Base-by-base conservation (phyloP, 1,284 basidiomycete species). In the Polyporus tsugae region DNA sequence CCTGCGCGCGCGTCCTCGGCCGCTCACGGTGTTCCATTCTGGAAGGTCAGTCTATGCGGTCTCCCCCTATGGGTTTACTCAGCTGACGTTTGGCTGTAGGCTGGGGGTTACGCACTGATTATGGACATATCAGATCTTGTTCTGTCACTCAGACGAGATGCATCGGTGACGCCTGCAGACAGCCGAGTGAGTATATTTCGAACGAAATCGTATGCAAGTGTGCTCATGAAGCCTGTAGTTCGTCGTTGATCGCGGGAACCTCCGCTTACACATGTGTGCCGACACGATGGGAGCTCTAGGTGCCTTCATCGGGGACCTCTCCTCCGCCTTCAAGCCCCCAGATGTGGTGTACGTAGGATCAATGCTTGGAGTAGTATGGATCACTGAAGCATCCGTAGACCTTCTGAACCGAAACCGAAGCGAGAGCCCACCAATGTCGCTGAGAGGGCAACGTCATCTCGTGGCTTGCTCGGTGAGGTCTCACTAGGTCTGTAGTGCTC, bases 71-170 rank as follows among this genome's bases (percentile, higher is more conserved):
- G 59, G 65, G 19, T n/a, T 58, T 36, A 13, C 46, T 11, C 11
- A 5, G 70, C 74, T 67, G 70, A 60, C 59, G 38, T 49, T 70
- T 64, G 42, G 10, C 52, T 59, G 58, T 65, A 91, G 89, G 78
- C 78, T 66, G 75, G 78, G 33, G 90, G 91, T 15, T 95, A 92
- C 79, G 94, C 92, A 1, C 81, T 90, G 38, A 75, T 95, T 13
- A 82, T 87, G 15, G 91, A 94, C 67, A 69, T 94, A 4, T 77
- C 81, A 29, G 82, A 87, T 66, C 75, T 91, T 53, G 80, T 84
- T 53, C 73, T 84, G 76, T 80, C 68, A 38, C 83, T 83, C 75
- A 81, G 75, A 60, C 84, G 76, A 65, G 79, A 76, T 46, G 78
- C 71, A 22, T 70, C 74, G 7, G 64, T 66, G 33, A 70, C 73